phyloP scores from a whole-genome alignment of 345 rosid species.

The Rhizophora mangle region DNA sequence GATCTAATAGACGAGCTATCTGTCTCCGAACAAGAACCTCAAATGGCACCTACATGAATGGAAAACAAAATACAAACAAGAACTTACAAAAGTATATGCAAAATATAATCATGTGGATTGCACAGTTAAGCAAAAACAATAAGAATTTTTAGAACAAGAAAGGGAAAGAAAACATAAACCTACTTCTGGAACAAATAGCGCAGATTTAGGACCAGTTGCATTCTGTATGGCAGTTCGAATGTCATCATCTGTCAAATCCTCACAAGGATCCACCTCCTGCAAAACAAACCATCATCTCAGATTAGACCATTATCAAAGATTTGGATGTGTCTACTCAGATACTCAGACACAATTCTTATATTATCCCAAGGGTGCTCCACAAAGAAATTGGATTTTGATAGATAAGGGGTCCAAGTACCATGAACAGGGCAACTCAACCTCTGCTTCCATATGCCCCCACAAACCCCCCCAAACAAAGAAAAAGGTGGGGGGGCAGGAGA shows the following conservation, averaged over 20 bases:
- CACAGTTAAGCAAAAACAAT: neutral
- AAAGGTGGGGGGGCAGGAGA: too few species aligned
- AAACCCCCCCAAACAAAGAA: too few species aligned
- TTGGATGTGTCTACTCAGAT: neutral
- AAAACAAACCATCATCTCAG: constrained; percentile 4
- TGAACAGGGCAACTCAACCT: too few species aligned
- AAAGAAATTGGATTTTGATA: too few species aligned
- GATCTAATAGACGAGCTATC: constrained; percentile 87
- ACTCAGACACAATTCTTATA: too few species aligned
- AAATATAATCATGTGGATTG: neutral
- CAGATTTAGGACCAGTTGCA: constrained; percentile 91
- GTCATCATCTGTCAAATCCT: constrained; percentile 88
- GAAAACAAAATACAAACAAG: constrained; percentile 10
- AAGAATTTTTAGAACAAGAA: neutral
- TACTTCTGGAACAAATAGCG: constrained; percentile 89
- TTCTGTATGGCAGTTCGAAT: constrained; percentile 95
- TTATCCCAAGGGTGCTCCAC: too few species aligned
- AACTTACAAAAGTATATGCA: neutral
- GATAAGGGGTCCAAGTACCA: too few species aligned
- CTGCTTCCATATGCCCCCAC: too few species aligned
- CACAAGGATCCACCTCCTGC: constrained; percentile 97
- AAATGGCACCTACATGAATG: constrained; percentile 66
- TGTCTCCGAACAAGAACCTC: constrained; percentile 94
- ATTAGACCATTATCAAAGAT: neutral
- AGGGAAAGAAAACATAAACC: constrained; percentile 18